Evolutionary conservation across 495 filamentous ascomycete species (phyloP).

Genomic region (Oleoguttula mirabilis): DNA sequence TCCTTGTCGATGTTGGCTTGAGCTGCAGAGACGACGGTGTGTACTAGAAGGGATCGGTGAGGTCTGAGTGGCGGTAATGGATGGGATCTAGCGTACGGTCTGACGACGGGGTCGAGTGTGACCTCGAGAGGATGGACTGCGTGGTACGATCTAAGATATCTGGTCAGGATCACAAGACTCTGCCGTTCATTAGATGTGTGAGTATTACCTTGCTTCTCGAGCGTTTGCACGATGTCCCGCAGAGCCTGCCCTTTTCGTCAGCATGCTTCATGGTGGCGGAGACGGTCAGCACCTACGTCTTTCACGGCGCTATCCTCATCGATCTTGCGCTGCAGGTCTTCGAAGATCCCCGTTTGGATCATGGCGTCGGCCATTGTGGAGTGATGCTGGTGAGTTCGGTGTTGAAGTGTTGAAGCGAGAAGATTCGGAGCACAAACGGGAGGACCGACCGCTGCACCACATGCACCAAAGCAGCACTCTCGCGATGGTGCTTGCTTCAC

Average conservation of each 20-base stretch:
- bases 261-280: background rate
- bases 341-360: constrained; percentile 49
- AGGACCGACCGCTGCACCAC: too few species aligned
- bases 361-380: too few species aligned
- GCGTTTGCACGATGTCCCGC: constrained; percentile 61
- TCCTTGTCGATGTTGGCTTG: constrained; percentile 46
- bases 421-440: too few species aligned
- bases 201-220: constrained; percentile 63
- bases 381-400: too few species aligned
- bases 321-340: constrained; percentile 74
- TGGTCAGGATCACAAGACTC: constrained; percentile 6
- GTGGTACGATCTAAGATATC: constrained; percentile 53
- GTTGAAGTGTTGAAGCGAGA: too few species aligned
- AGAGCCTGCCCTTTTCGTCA: constrained; percentile 43
- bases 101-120: constrained; percentile 71
- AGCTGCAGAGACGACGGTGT: constrained; percentile 40
- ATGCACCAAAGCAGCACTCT: too few species aligned
- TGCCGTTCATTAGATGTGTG: too few species aligned
- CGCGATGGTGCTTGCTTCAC: too few species aligned
- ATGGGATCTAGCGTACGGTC: constrained; percentile 47
- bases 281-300: constrained; percentile 43
- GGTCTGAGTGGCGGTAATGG: background rate
- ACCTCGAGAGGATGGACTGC: constrained; percentile 70
- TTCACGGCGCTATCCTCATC: constrained; percentile 73
- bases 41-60: constrained; percentile 25